Evolutionary conservation across 23 red algal genomes (phyloP).

Genomic region (Pyropia yezoensis): DNA sequence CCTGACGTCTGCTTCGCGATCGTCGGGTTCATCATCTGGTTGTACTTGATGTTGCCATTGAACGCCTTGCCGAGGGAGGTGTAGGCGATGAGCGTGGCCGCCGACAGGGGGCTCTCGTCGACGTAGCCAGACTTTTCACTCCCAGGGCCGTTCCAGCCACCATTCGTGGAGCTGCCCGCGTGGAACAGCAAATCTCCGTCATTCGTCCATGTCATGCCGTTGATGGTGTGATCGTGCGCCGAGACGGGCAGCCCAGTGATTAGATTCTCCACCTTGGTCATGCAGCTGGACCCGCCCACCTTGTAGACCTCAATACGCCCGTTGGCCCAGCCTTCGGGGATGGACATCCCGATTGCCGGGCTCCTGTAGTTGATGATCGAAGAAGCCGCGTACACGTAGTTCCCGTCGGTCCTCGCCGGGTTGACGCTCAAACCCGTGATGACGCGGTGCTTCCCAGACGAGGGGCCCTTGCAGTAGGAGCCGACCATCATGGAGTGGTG

Average conservation of each 20-base stretch:
- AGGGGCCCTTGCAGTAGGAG: too few relatives aligned
- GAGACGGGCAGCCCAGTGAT: constrained; percentile 54
- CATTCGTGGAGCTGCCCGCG: constrained; percentile 39
- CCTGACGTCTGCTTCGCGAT: constrained; percentile 12
- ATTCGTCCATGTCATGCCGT: constrained; percentile 41
- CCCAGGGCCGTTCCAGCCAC: constrained; percentile 13
- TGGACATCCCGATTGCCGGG: too few relatives aligned
- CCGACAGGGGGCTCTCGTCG: constrained; percentile 19
- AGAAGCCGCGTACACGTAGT: too few relatives aligned
- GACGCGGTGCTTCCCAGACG: too few relatives aligned
- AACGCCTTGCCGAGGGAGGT: constrained; percentile 14
- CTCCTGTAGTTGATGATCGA: too few relatives aligned
- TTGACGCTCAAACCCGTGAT: too few relatives aligned
- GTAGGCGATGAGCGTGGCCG: constrained; percentile 27
- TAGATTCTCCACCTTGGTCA: constrained; percentile 25
- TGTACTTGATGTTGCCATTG: constrained; percentile 49
- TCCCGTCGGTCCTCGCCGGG: too few relatives aligned
- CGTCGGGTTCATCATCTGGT: constrained; percentile 15
- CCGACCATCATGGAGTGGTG: too few relatives aligned
- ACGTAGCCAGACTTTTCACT: constrained; percentile 8
- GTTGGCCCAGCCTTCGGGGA: constrained; percentile 30
- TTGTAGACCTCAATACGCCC: constrained; percentile 29
- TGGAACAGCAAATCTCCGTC: constrained; percentile 27
- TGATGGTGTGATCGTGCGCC: constrained; percentile 56
- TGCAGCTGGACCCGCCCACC: constrained; percentile 15